Base-by-base conservation (phyloP, 75 land plant genomes). In the Isoetes taiwanensis region DNA sequence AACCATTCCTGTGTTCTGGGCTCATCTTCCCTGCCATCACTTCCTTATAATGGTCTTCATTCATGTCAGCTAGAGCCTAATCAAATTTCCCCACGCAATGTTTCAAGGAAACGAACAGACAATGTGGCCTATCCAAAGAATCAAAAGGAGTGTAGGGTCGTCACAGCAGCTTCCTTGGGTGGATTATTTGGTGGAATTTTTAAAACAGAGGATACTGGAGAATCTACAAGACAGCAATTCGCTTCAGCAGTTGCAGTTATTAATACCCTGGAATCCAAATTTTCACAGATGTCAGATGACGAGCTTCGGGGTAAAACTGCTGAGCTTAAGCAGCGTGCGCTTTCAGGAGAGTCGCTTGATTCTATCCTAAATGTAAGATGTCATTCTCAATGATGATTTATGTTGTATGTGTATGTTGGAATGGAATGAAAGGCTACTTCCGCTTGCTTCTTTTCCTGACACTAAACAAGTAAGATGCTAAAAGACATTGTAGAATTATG, bases 171-270 rank as follows among this genome's bases (percentile, higher is more conserved):
- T 1, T 65, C 90, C 4, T 59, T 86, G 26, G 94, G 93, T 3
- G 88, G 97, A 2, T 37, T 90, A 0, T 37, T 90, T 5, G 83
- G 81, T 12, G 94, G 88, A 10, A 59, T 90, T 4, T 90, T 90
- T 56, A 83, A 76, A 41, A 58, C 70, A 12, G 37, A 55, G 11
- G 97, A 90, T 34, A 66, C 72, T 9, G 87, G 85, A 0, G 94
- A 90, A 52, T 59, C 73, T 14, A 79, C 97, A 2, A 54, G 94
- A 43, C 77, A 80, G 71, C 63, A 57, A 61, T 86, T 67, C 41
- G 64, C 73, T 5, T 35, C 60, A 0, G 69, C 80, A 6, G 84
- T 90, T 14, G 32, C 42, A 17, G 31, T 55, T 40, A 78, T 93
- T 56, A 93, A 81, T 74, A 59, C 38, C 9, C 33, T 88, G 57